Base-by-base conservation (phyloP, 352 stramenopile species). In the Phytophthora tentaculata region DNA sequence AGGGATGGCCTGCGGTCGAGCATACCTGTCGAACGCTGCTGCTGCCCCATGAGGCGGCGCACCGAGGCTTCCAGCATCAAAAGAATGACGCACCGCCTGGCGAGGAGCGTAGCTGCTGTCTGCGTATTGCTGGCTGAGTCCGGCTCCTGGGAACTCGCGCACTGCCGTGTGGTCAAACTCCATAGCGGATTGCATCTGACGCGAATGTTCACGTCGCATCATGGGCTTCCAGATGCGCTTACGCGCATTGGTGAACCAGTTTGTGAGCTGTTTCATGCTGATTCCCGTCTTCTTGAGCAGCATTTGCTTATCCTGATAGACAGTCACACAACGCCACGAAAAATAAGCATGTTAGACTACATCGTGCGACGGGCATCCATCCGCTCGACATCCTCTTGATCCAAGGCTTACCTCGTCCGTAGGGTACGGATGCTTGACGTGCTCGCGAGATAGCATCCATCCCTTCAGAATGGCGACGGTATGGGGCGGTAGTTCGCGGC, bases 221-320 rank as follows among this genome's bases (percentile, higher is more conserved):
- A 96, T 94, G 48, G 89, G 89, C 53, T 95, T 95, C 89, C 89
- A 96, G 54, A 96, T 94, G 50, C 89, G 86, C 58, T 96, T 96
- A 39, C 89, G 83, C 1, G 86, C 88, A 68, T 96, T 96, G 12
- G 89, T 96, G 58, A 96, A 96, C 89, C 89, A 96, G 55, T 96
- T 95, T 3, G 89, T 97, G 48, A 97, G 84, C 74, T 97, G 89
- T 73, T 95, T 96, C 88, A 96, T 95, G 67, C 91, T 95, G 64
- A 97, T 94, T 24, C 86, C 88, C 13, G 89, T 95, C 79, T 94
- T 92, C 74, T 92, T 90, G 9, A 95, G 77, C 62, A 97, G 71
- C 87, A 92, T 94, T 83, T 95, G 87, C 67, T 97, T 97, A 74
- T 97, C 88, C 76, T 90, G 41, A 20, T 13, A 55, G 24, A 61